These are phyloP conservation scores for Suhomyces kunorum DNA, from an alignment of 1,139 yeast species.

Conservation along the genomic window DNA sequence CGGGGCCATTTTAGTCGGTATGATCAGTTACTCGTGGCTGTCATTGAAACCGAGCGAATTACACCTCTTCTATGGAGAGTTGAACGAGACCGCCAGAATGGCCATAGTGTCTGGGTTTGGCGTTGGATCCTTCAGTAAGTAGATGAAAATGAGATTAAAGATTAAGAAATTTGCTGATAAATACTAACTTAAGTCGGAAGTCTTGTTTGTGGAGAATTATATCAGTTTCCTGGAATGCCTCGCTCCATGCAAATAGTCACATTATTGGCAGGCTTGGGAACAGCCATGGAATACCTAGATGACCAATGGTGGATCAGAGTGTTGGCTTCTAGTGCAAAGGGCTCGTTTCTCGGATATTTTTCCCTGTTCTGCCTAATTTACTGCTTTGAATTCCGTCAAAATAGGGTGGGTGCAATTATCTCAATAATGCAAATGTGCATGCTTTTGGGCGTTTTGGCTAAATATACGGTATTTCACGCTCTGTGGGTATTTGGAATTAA, in stretches of 20 bases:
- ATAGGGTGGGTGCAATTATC: background rate
- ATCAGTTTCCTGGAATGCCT: background rate
- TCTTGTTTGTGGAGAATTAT: background rate
- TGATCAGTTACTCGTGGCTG: background rate
- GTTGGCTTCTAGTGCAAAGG: background rate
- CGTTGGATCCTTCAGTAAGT: background rate
- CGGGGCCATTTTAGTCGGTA: background rate
- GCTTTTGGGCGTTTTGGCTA: background rate
- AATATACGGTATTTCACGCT: background rate
- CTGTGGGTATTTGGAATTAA: background rate
- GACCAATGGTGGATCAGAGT: background rate
- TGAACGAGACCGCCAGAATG: slow-evolving; percentile 19
- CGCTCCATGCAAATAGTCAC: background rate
- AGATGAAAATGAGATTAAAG: too few relatives aligned
- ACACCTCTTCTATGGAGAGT: background rate
- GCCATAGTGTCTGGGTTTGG: background rate
- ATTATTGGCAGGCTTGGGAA: background rate
- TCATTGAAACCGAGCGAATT: background rate
- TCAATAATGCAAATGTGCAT: background rate
- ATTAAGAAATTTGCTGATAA: too few relatives aligned
- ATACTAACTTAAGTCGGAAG: background rate
- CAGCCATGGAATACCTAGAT: background rate
- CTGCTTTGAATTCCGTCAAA: background rate
- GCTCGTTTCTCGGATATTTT: background rate
- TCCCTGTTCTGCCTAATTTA: background rate